These are phyloP conservation scores for Hippophae gyantsensis DNA, from an alignment of 306 rosid species.

Conservation along the genomic window DNA sequence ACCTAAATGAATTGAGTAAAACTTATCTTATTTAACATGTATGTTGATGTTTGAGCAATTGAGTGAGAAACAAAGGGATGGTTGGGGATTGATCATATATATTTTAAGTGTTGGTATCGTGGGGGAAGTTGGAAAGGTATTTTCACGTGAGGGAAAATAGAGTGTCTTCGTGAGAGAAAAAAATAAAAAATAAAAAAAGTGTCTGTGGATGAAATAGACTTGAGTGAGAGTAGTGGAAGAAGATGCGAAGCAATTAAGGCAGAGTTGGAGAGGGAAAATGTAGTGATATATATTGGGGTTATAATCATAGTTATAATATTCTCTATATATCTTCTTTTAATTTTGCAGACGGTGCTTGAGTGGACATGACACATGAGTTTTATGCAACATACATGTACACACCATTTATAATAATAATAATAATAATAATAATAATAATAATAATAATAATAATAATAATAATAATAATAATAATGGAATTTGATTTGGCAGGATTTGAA, in stretches of 20 bases:
- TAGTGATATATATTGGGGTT: constrained; percentile 12
- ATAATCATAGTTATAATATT: constrained; percentile 9
- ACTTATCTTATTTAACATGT: no score
- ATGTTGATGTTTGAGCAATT: neutral
- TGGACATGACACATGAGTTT: neutral
- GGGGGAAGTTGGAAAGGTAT: constrained; percentile 35
- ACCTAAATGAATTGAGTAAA: no score
- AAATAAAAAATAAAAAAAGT: neutral
- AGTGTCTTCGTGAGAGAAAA: neutral
- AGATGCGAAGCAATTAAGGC: constrained; percentile 9
- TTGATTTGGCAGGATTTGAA: constrained; percentile 30
- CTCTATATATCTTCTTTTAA: neutral
- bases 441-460: no score
- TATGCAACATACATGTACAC: no score
- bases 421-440: no score
- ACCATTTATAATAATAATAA: no score
- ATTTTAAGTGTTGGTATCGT: constrained; percentile 19
- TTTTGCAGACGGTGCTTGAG: constrained; percentile 26
- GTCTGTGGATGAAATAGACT: constrained; percentile 26
- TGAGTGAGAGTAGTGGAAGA: constrained; percentile 18
- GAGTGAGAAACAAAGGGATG: neutral
- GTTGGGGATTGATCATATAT: neutral
- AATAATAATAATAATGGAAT: constrained; percentile 12
- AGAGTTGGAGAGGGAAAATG: constrained; percentile 3
- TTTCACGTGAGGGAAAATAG: constrained; percentile 18